Base-by-base conservation (phyloP, 345 rosid genomes). In the Arabidopsis arenosa region DNA sequence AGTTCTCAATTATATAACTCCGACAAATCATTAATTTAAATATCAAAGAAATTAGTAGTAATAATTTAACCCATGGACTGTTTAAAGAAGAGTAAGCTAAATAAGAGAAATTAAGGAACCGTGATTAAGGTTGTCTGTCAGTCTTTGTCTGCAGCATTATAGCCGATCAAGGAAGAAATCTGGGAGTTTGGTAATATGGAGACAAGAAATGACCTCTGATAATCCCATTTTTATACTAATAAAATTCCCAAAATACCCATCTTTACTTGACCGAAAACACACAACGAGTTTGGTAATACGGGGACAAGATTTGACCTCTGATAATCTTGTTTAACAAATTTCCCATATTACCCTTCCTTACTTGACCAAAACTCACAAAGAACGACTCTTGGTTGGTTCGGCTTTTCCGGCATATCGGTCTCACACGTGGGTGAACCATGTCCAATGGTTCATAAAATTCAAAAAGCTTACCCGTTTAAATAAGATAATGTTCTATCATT, bases 221-320 rank as follows among this genome's bases (percentile, higher is more conserved):
- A 4, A 66, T 8, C 21, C 32, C 32, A 28, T 37, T 23, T 2
- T 45, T 7, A 28, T 28, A 28, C 4, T 1, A 6, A 0, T 0
- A 0, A 41, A 44, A 7, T 63, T 44, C 12, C 71, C 14, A 63
- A 45, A 39, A 36, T 63, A 55, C 54, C 72, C 45, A 68, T 76
- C 5, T 17, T 28, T 54, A 54, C 36, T 28, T 54, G 59, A 28
- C 59, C 37, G 6, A 4, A 39, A 70, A 70, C 61, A 63, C 80
- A 3, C 44, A 55, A 49, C 32, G 17, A 65, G 76, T 77, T 78
- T 57, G 55, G 64, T 72, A 33, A 65, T 60, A 33, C 4, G 78
- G 81, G 47, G 82, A 79, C 82, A 74, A 49, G 75, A 79, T 8
- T 37, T 63, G 72, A 65, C 66, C 9, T 53, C 26, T 44, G 49